These are phyloP conservation scores for Exophiala viscosa DNA, from an alignment of 2,329 filamentous ascomycete species.

Conservation along the genomic window DNA sequence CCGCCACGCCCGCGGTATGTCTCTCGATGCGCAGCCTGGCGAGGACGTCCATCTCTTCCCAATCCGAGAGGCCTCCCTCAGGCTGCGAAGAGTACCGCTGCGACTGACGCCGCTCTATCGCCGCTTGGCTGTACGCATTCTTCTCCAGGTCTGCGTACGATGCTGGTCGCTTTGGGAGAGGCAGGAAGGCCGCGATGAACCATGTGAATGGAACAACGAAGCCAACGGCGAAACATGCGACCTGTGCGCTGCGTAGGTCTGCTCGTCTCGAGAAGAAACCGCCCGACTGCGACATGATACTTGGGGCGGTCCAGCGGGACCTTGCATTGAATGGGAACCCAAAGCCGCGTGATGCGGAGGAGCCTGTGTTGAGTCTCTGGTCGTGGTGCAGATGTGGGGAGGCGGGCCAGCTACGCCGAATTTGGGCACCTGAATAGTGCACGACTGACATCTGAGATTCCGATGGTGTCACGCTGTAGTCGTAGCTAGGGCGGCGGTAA, in stretches of 20 bases:
- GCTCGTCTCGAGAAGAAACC: slow-evolving; percentile 44
- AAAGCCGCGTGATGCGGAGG: slow-evolving; percentile 22
- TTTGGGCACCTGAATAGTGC: slow-evolving; percentile 25
- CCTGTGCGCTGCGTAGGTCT: slow-evolving; percentile 68
- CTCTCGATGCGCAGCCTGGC: slow-evolving; percentile 29
- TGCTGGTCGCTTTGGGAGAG: slow-evolving; percentile 60
- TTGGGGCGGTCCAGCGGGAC: slow-evolving; percentile 62
- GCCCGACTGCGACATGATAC: slow-evolving; percentile 62
- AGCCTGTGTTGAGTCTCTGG: slow-evolving; percentile 45
- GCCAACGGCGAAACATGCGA: slow-evolving; percentile 69
- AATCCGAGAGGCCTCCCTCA: slow-evolving; percentile 12
- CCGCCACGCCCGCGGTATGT: slow-evolving; percentile 43
- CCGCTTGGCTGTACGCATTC: slow-evolving; percentile 4
- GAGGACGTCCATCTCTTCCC: slow-evolving; percentile 37
- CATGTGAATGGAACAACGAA: slow-evolving; percentile 76
- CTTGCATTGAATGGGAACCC: slow-evolving; percentile 31
- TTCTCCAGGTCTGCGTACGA: slow-evolving; percentile 47
- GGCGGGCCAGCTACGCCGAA: slow-evolving; percentile 31
- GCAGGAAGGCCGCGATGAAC: slow-evolving; percentile 74
- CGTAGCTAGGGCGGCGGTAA: slow-evolving; percentile 36
- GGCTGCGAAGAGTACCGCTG: not conserved
- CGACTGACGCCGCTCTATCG: not conserved
- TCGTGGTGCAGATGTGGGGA: slow-evolving; percentile 69
- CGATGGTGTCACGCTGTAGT: slow-evolving; percentile 33
- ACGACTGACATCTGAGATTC: slow-evolving; percentile 35